Conservation (phyloP, 2,329 filamentous ascomycete genomes). For the Hymenotorrendiella dingleyae region DNA sequence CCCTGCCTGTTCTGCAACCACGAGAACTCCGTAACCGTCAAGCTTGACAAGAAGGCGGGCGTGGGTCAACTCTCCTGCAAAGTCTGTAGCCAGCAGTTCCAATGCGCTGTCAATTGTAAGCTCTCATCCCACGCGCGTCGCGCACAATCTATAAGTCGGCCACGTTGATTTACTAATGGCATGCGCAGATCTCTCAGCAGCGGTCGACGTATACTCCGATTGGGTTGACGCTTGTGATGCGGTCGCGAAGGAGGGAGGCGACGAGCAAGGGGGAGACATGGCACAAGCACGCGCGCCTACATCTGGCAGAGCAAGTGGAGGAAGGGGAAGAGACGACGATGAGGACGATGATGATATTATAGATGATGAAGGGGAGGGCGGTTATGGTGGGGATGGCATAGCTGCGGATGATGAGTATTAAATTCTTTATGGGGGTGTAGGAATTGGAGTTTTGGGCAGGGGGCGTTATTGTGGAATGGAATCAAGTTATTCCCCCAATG, state of each 20-base stretch:
- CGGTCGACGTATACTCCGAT: constrained; percentile 94
- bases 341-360: constrained; percentile 27
- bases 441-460: constrained; percentile 14
- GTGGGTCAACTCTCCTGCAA: constrained; percentile 84
- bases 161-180: constrained; percentile 10
- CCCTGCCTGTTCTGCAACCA: constrained; percentile 98
- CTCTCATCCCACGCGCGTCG: no score
- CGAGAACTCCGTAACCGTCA: constrained; percentile 84
- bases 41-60: constrained; percentile 88
- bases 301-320: constrained; percentile 13
- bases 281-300: constrained; percentile 20
- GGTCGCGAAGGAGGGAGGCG: constrained; percentile 57
- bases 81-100: constrained; percentile 88
- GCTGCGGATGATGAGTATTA: constrained; percentile 51
- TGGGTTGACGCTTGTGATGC: constrained; percentile 94
- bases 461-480: no score
- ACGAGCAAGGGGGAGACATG: constrained; percentile 27
- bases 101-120: constrained; percentile 91
- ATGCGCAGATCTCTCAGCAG: constrained; percentile 69
- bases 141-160: neutral
- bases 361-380: constrained; percentile 43
- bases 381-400: constrained; percentile 49
- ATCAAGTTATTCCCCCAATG: no score
- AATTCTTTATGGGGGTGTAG: neutral
- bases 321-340: constrained; percentile 22